These are phyloP conservation scores for Cladosporium cucumerinum DNA, from an alignment of 2,329 filamentous ascomycete species.

Conservation along the genomic window DNA sequence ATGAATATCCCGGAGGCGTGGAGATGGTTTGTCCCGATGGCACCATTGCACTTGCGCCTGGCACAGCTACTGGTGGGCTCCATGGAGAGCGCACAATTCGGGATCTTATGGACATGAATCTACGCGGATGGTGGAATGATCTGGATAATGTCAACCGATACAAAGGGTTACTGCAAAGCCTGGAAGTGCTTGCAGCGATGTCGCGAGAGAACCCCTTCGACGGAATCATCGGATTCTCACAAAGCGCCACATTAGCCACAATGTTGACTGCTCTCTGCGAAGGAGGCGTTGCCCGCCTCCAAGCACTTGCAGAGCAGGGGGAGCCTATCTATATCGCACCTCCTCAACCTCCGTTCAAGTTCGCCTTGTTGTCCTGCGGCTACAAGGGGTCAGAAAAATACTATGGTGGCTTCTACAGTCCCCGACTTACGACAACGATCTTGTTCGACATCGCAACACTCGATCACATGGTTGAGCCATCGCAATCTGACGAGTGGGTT, in stretches of 20 bases:
- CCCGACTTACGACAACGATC: background rate
- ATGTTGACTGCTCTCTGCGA: background rate
- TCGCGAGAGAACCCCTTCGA: background rate
- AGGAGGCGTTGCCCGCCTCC: background rate
- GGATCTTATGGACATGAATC: background rate
- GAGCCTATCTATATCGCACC: constrained; percentile 20
- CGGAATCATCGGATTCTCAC: background rate
- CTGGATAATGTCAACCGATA: background rate
- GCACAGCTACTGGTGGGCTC: background rate
- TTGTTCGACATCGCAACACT: background rate
- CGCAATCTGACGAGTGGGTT: background rate
- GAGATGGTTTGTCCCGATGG: background rate
- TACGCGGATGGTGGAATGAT: background rate
- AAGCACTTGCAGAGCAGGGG: constrained; percentile 12
- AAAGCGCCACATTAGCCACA: background rate
- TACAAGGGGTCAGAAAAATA: constrained; percentile 20
- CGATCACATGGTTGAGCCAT: background rate
- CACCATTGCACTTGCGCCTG: background rate
- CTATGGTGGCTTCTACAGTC: constrained; percentile 23
- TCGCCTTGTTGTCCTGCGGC: constrained; percentile 21
- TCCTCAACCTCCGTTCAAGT: constrained; percentile 24
- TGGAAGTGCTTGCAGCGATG: background rate
- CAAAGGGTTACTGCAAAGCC: background rate
- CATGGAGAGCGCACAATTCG: background rate
- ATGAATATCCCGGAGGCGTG: background rate